A percentile compares a stretch with the other conserved stretches of the same genome.
These are phyloP conservation scores for Psilocybe cubensis DNA, from an alignment of 768 basidiomycete genomes.

Conservation along the genomic window DNA sequence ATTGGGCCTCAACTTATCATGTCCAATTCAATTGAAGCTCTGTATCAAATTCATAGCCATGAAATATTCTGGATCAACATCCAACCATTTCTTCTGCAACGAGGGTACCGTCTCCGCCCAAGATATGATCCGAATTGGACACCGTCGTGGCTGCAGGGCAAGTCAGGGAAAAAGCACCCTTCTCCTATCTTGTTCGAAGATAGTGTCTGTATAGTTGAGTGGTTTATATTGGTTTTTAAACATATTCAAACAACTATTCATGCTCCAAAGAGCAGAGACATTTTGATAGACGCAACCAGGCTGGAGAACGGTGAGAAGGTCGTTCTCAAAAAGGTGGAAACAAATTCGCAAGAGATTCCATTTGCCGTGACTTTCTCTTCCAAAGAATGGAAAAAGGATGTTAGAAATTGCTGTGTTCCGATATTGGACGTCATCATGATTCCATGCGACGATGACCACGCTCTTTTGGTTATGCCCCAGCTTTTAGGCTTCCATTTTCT, in stretches of 20 bases:
- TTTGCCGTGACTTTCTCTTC: too few relatives aligned
- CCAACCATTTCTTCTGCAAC: not conserved
- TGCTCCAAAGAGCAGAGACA: not conserved
- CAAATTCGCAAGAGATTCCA: too few relatives aligned
- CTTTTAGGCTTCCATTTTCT: conserved; percentile 15
- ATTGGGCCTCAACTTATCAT: too few relatives aligned
- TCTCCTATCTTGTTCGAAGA: not conserved
- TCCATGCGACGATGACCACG: conserved; percentile 16
- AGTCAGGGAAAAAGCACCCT: not conserved
- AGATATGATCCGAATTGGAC: conserved; percentile 1
- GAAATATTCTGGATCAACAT: too few relatives aligned
- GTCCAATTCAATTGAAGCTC: too few relatives aligned
- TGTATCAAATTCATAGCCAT: too few relatives aligned
- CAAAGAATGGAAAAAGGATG: too few relatives aligned
- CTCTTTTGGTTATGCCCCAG: conserved; percentile 25
- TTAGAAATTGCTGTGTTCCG: conserved; percentile 27
- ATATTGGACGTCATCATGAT: conserved; percentile 26
- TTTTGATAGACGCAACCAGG: not conserved
- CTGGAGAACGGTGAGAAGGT: not conserved
- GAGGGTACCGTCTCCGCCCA: conserved; percentile 4
- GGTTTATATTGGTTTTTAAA: not conserved
- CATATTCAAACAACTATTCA: not conserved
- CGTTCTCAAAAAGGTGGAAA: not conserved
- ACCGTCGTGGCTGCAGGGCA: not conserved
- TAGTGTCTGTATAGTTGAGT: not conserved